Base-by-base conservation (phyloP, 1,284 basidiomycete genomes). In the Fomitopsis pinicola region DNA sequence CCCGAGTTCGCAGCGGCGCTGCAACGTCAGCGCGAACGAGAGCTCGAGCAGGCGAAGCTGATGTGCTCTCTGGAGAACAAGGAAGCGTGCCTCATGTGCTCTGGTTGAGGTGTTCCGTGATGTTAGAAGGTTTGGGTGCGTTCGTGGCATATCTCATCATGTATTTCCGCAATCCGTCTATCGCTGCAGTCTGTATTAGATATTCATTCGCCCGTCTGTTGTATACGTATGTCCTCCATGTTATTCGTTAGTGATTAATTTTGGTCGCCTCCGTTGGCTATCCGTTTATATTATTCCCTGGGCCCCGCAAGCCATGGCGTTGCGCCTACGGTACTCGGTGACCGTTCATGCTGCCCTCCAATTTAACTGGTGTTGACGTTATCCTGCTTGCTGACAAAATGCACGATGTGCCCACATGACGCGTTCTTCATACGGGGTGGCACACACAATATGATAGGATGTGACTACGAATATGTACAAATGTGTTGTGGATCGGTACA, bases 1-100 rank as follows among this genome's bases (percentile, higher is more conserved):
- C 87, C 91, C 4, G 92, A 94, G 68, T 96, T 89, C 71, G 91
- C 91, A 46, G 92, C 90, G 53, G 94, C 94, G 0, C 76, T 95
- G 59, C 79, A 85, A 68, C 80, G 91, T 45, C 86, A 89, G 68
- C 82, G 83, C 63, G 85, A 88, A 59, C 82, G 89, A n/a, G 88
- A 95, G 76, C 74, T 87, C 9, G 94, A 93, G 72, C 87, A 92
- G 59, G 95, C 87, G 12, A 88, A 90, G 76, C 74, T 97, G 59
- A 74, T 84, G 69, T 97, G 95, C 72, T 92, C 90, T 55, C 65
- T 97, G 42, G 92, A 95, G 75, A 97, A 97, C 76, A 93, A 93
- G 79, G 91, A 93, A 60, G 91, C 88, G 2, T 93, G 91, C 69
- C 68, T 92, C 71, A 93, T 93, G 91, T 93, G 91, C 76, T 93